Conservation (phyloP, 306 rosid genomes). For the Malus domestica region ASM211411v1 NC_041790.1:33764501-33765000, state of each 20-base stretch:
- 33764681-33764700: slow-evolving; percentile 72
- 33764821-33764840: neutral
- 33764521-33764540: slow-evolving; percentile 76
- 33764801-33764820: neutral
- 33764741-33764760: neutral
- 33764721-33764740: neutral
- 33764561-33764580: slow-evolving; percentile 67
- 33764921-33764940: slow-evolving; percentile 67
- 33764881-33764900: slow-evolving; percentile 94
- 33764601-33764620: slow-evolving; percentile 74
- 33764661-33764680: slow-evolving; percentile 97
- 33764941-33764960: slow-evolving; percentile 70
- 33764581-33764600: slow-evolving; percentile 57
- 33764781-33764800: neutral
- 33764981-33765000: neutral
- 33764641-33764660: slow-evolving; percentile 97
- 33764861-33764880: slow-evolving; percentile 93
- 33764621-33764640: slow-evolving; percentile 62
- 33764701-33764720: slow-evolving; percentile 4
- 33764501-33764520: slow-evolving; percentile 80
- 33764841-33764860: slow-evolving; percentile 93
- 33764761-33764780: neutral
- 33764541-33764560: slow-evolving; percentile 93
- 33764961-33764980: slow-evolving; percentile 75
- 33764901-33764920: slow-evolving; percentile 94